phyloP scores from a whole-genome alignment of 148 eudicot genomes.

The Fagopyrum esculentum region DNA sequence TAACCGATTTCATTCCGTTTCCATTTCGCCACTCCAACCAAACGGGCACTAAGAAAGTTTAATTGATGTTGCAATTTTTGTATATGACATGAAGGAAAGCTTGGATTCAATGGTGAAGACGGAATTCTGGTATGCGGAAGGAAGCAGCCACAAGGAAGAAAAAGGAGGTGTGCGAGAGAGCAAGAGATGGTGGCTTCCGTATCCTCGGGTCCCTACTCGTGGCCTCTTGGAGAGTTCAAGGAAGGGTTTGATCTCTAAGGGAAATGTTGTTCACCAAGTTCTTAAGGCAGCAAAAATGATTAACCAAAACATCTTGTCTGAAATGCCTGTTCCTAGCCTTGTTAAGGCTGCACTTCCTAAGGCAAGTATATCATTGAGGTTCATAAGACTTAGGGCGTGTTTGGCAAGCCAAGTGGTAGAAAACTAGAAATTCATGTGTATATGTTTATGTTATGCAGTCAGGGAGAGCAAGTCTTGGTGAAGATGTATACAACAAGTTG shows the following conservation, averaged over 20 bases:
- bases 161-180: slow-evolving; percentile 54
- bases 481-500: slow-evolving; percentile 55
- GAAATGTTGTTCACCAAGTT: slow-evolving; percentile 71
- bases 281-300: slow-evolving; percentile 94
- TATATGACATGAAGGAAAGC: slow-evolving; percentile 47
- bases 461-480: slow-evolving; percentile 69
- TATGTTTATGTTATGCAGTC: slow-evolving; percentile 40
- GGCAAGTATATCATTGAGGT: slow-evolving; percentile 26
- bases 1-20: too few relatives aligned
- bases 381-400: too few relatives aligned
- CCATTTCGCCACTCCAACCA: too few relatives aligned
- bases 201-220: slow-evolving; percentile 64
- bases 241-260: slow-evolving; percentile 63
- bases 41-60: neutral
- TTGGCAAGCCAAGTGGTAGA: neutral
- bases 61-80: neutral
- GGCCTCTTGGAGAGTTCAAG: slow-evolving; percentile 73
- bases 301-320: slow-evolving; percentile 62
- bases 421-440: neutral
- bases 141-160: slow-evolving; percentile 65
- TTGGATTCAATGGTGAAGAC: slow-evolving; percentile 71
- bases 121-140: slow-evolving; percentile 91
- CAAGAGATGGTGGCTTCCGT: slow-evolving; percentile 96
- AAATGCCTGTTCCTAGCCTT: slow-evolving; percentile 59
- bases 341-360: slow-evolving; percentile 72